Evolutionary conservation across 106 monocot genomes (phyloP), one percentile per base, ranked within the genome.

Genomic region (Dendrobium huoshanense): DNA sequence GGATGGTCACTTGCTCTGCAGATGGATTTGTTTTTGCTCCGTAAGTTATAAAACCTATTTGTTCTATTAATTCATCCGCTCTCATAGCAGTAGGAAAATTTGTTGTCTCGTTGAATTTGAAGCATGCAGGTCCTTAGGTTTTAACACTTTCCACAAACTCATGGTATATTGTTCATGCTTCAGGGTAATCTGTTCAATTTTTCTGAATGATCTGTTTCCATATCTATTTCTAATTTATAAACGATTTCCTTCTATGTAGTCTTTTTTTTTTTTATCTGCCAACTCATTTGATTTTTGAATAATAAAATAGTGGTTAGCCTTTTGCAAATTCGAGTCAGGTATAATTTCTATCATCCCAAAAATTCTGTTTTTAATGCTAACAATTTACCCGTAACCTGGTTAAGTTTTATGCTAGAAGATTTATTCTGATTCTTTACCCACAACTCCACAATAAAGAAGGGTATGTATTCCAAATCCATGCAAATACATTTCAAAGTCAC

Each of bases 11-110:
- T 41, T 97, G 97, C 86, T 88, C 88, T 75, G 55, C 84, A 7
- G 97, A 97, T 83, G 97, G 94, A 82, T 97, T 82, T 79, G 94
- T 97, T 47, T 97, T 94, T 77, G 87, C 86, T 48, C 67, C 94
- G 97, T 97, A 85, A 86, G 97, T 73, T 5, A 16, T 48, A 15
- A 45, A 5, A 44, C 44, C 40, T 29, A 72, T 58, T 5, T 18
- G 19, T 73, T 75, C n/a, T 74, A 18, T 43, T 49, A 6, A 29
- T 70, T 70, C 4, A 31, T 22, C 33, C 37, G 70, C 15, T 70
- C 70, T 70, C 2, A 33, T 31, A 31, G 16, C 19, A 37, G 20
- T 59, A 41, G n/a, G 33, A 13, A 19, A 42, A 3, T 75, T 73
- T 51, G 7, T 31, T 56, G 5, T 6, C 54, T 16, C 27, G 58